Conservation (phyloP, 1,139 yeast genomes). For the Hyphopichia fennica region DNA sequence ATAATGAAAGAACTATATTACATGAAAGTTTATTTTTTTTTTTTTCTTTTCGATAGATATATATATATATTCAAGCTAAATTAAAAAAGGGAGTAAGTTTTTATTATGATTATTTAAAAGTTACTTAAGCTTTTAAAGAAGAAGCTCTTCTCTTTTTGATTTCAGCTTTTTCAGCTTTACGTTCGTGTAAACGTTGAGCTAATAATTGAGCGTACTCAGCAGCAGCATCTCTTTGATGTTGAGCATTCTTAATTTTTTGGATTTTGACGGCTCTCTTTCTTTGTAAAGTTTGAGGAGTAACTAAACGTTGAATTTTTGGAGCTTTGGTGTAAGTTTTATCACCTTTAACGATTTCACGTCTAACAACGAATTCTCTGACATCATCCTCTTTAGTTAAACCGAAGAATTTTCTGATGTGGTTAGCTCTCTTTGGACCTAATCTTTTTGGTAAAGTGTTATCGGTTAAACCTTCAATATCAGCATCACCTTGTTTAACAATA, state of each 20-base stretch:
- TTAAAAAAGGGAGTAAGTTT: background rate
- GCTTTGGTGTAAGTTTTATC: conserved; percentile 99
- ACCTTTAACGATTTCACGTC: conserved; percentile 98
- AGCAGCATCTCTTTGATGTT: conserved; percentile 99
- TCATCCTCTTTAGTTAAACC: conserved; percentile 98
- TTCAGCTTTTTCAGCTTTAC: conserved; percentile 98
- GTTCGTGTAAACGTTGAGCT: conserved; percentile 97
- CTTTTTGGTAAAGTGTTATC: conserved; percentile 95
- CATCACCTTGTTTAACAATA: conserved; percentile 96
- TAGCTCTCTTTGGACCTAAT: conserved; percentile 99
- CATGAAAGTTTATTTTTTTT: background rate
- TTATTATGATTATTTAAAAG: background rate
- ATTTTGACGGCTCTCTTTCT: conserved; percentile 98
- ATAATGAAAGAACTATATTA: background rate
- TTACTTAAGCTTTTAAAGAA: conserved; percentile 76
- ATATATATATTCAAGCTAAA: conserved; percentile 1
- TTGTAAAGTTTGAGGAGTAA: conserved; percentile 98
- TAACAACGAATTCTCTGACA: conserved; percentile 91
- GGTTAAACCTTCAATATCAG: conserved; percentile 94
- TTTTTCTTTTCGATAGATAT: background rate
- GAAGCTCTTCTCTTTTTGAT: conserved; percentile 99
- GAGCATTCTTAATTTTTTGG: conserved; percentile 94
- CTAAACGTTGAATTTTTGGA: conserved; percentile 99
- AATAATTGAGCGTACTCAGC: conserved; percentile 99
- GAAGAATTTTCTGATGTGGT: conserved; percentile 98